Base-by-base conservation (phyloP, 345 rosid species). In the Xanthoceras sorbifolium region DNA sequence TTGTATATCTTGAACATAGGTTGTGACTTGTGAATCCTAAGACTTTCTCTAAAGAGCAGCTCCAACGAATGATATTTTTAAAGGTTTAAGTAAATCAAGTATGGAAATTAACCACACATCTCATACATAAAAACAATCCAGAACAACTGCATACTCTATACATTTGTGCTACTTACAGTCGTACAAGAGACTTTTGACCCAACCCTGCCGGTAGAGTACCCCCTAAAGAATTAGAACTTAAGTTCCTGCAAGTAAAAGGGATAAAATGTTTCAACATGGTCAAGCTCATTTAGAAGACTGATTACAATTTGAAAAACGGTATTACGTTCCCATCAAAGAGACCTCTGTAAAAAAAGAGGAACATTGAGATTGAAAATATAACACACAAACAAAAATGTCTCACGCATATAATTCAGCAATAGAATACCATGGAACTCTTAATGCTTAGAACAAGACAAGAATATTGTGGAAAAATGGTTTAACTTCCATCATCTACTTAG, bases 221-320 rank as follows among this genome's bases (percentile, higher is more conserved):
- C 63, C 63, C 91, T 80, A 96, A 85, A 71, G 92, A 83, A 79
- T 96, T 96, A 65, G 91, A 67, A 83, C 97, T 93, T 79, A 96
- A 75, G 81, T 96, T 96, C 88, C 97, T 96, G 94, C 62, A 81
- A 62, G 44, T 57, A 71, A 72, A 26, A 14, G 61, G 50, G 4
- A 36, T 17, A 26, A 63, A 36, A 85, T 63, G 32, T 29, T 67
- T 32, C 11, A 0, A 40, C 25, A 76, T 32, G 65, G 15, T 67
- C 36, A 67, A 73, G 55, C 7, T 23, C 48, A 34, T 75, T 14
- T 20, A 75, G 23, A 14, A 48, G 52, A 34, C 26, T 23, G 40
- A 52, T 25, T 28, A 23, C 64, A 75, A 52, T 46, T 28, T 63
- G 46, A n/a, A 11, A 17, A 57, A 34, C 64, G n/a, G 42, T 12